Evolutionary conservation across 2,329 filamentous ascomycete species (phyloP), one percentile per base, ranked within the genome.

Genomic region (Aspergillus transmontanensis): DNA sequence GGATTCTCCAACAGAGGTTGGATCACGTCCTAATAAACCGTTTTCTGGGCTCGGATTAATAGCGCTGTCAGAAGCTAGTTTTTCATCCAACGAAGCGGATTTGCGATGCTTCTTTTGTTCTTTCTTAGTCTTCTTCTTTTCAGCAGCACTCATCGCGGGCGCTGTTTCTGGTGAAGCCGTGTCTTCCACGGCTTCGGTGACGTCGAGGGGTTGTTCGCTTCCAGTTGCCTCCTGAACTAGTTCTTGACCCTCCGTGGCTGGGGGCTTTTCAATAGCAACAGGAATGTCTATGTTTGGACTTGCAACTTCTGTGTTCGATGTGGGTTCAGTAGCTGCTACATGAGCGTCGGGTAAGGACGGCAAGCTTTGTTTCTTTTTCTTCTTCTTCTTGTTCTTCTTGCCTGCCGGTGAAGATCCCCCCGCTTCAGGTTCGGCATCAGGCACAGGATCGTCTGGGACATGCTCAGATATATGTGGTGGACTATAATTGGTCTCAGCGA

Each of bases 121-220:
- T 46, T 73, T 74, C 62, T 68, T 71, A 2, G 66, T 69, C 66
- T 74, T 72, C 53, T 68, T 72, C 59, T 68, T 73, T 39, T 69
- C 67, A 23, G 69, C 68, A 6, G 66, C 54, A 11, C 69, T 71
- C 66, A 72, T 64, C 2, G 60, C 60, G 19, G 57, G 28, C 26
- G 63, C 53, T 14, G 58, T 10, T 58, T 64, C 63, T 19, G 59
- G 7, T 3, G 43, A 41, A 43, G 45, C 26, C 51, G 60, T 57
- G 6, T 57, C 57, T 45, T 60, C 63, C n/a, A 48, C 36, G 5
- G 21, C 26, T 51, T 65, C 62, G n/a, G 28, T 26, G n/a, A 59
- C 3, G 16, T 63, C 61, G 11, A 26, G 36, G 39, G 59, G 34
- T n/a, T 50, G 21, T 48, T 63, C 56, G 16, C 34, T 62, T 36